These are phyloP conservation scores for Penicillium manginii DNA, from an alignment of 495 filamentous ascomycete genomes.

Conservation along the genomic window DNA sequence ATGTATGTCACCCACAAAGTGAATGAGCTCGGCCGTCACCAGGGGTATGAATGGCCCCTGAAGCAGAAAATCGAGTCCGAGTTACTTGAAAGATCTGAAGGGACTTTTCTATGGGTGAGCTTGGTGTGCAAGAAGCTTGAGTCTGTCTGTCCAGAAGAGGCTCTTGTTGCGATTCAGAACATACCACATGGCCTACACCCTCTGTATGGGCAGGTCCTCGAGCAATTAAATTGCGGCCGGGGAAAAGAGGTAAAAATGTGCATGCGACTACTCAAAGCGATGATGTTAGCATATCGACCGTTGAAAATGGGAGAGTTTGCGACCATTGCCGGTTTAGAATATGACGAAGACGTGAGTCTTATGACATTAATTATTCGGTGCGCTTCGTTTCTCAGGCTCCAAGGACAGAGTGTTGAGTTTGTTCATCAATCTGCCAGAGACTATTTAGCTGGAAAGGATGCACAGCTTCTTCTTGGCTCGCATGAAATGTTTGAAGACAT, in stretches of 20 bases:
- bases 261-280: constrained; percentile 11
- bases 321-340: background rate
- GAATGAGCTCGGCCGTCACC: constrained; percentile 9
- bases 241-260: background rate
- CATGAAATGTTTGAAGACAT: constrained; percentile 21
- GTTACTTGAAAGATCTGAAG: constrained; percentile 29
- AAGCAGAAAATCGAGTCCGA: constrained; percentile 12
- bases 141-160: constrained; percentile 9
- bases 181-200: constrained; percentile 11
- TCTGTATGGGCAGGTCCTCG: constrained; percentile 17
- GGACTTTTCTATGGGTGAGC: constrained; percentile 39
- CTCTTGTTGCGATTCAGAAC: constrained; percentile 7
- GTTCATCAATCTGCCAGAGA: constrained; percentile 27
- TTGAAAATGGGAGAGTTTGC: constrained; percentile 10
- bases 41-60: constrained; percentile 9
- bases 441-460: constrained; percentile 19
- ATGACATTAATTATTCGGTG: constrained; percentile 6
- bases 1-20: constrained; percentile 39
- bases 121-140: constrained; percentile 27
- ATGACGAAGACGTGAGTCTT: background rate
- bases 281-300: constrained; percentile 15
- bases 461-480: constrained; percentile 9
- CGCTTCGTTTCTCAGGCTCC: constrained; percentile 26
- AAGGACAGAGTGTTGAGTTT: constrained; percentile 19
- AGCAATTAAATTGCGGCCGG: constrained; percentile 8